These are phyloP conservation scores for Chrysanthemum seticuspe DNA, from an alignment of 129 eudicot genomes.

Conservation along the genomic window DNA sequence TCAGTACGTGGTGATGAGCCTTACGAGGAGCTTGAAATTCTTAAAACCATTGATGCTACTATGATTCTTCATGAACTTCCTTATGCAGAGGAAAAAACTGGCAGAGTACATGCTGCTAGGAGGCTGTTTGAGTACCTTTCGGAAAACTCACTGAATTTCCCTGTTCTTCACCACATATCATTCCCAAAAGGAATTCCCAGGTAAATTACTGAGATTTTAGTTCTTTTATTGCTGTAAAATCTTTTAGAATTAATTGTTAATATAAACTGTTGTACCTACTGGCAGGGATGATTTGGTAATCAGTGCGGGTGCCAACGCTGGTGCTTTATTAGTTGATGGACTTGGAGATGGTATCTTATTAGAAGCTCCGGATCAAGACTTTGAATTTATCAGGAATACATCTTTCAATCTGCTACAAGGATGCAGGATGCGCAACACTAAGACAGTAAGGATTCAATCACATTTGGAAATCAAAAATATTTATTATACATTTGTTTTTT, in stretches of 20 bases:
- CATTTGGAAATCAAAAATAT: background rate
- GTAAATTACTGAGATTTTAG: conserved; percentile 30
- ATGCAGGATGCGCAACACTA: conserved; percentile 93
- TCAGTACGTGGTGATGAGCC: conserved; percentile 90
- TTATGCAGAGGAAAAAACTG: conserved; percentile 65
- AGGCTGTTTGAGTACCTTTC: conserved; percentile 88
- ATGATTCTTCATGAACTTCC: conserved; percentile 90
- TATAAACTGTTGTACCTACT: conserved; percentile 8
- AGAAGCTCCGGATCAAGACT: conserved; percentile 88
- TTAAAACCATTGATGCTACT: conserved; percentile 67
- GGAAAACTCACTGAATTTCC: conserved; percentile 73
- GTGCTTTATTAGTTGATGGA: conserved; percentile 36
- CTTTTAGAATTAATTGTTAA: background rate
- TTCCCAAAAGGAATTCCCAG: conserved; percentile 72
- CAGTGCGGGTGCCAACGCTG: conserved; percentile 13
- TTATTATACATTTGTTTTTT: background rate
- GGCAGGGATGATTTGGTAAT: conserved; percentile 90
- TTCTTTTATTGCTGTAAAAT: background rate
- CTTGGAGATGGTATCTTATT: conserved; percentile 90
- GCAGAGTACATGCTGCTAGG: conserved; percentile 96
- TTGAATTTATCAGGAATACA: conserved; percentile 86
- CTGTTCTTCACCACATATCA: conserved; percentile 91
- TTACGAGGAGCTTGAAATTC: conserved; percentile 64
- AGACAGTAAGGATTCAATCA: conserved; percentile 49
- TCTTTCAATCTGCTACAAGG: conserved; percentile 97